A percentile compares a stretch with the other conserved stretches of the same genome.
Evolutionary conservation across 2,329 filamentous ascomycete genomes (phyloP).

Genomic region (Phyllosticta citribraziliensis): DNA sequence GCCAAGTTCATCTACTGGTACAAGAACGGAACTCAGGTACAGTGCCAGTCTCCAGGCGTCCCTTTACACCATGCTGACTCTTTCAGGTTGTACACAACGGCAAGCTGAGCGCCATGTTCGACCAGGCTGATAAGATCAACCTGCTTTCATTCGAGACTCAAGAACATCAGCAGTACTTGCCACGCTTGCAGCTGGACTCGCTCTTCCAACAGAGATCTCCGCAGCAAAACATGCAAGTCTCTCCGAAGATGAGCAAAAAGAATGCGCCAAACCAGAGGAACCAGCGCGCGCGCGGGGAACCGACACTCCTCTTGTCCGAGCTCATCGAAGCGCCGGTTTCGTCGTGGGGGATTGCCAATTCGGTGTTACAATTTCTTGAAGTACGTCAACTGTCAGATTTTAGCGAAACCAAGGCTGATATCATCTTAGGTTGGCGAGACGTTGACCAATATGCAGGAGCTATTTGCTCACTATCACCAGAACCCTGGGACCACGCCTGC

Average conservation of each 20-base stretch:
- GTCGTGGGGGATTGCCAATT: constrained; percentile 45
- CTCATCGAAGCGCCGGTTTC: constrained; percentile 38
- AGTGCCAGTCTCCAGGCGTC: constrained; percentile 20
- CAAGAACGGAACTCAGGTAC: constrained; percentile 69
- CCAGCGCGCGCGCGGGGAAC: constrained; percentile 34
- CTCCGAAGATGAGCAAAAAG: constrained; percentile 50
- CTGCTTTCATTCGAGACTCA: constrained; percentile 71
- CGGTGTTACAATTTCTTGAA: constrained; percentile 53
- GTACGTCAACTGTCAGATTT: constrained; percentile 28
- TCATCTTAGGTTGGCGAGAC: constrained; percentile 50
- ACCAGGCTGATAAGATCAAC: constrained; percentile 69
- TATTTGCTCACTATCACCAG: constrained; percentile 48
- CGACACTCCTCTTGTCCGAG: constrained; percentile 34
- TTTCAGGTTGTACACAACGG: constrained; percentile 68
- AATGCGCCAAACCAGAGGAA: constrained; percentile 40
- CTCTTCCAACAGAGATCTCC: constrained; percentile 38
- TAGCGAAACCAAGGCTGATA: constrained; percentile 15
- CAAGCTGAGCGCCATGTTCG: constrained; percentile 67
- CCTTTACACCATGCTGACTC: constrained; percentile 14
- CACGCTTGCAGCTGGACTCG: constrained; percentile 49
- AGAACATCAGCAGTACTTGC: constrained; percentile 73
- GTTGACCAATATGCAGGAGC: constrained; percentile 52
- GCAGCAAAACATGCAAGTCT: constrained; percentile 42
- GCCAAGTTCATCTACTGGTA: constrained; percentile 87
- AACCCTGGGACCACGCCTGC: constrained; percentile 43